These are phyloP conservation scores for Elaphomyces granulatus DNA, from an alignment of 495 filamentous ascomycete genomes.

Conservation along the genomic window DNA sequence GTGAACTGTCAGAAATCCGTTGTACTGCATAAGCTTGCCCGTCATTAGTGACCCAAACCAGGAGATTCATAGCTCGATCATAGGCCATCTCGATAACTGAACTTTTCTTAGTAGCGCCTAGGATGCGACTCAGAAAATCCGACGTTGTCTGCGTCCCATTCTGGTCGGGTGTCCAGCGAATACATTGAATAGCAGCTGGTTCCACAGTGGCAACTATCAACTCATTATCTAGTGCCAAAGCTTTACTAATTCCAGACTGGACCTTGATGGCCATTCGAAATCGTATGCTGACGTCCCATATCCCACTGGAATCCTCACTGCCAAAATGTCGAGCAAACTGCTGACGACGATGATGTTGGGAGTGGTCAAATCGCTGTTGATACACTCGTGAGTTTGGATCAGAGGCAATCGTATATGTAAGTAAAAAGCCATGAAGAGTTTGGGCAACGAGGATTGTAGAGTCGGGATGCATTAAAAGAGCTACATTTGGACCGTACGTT, in stretches of 20 bases:
- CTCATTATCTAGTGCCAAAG: conserved; percentile 85
- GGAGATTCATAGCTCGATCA: conserved; percentile 93
- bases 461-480: conserved; percentile 79
- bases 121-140: conserved; percentile 75
- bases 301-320: conserved; percentile 55
- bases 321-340: conserved; percentile 49
- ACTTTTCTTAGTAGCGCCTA: conserved; percentile 64
- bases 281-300: conserved; percentile 72
- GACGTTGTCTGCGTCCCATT: conserved; percentile 76
- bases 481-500: conserved; percentile 73
- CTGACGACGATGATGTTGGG: conserved; percentile 54
- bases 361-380: conserved; percentile 57
- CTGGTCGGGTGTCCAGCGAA: conserved; percentile 79
- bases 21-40: conserved; percentile 91
- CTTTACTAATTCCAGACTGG: conserved; percentile 80
- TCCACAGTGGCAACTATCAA: conserved; percentile 87
- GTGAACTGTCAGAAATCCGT: conserved; percentile 30
- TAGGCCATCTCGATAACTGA: conserved; percentile 77
- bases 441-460: conserved; percentile 86
- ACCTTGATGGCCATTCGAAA: conserved; percentile 98
- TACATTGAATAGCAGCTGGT: conserved; percentile 89
- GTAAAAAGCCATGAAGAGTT: conserved; percentile 72
- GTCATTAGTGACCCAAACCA: conserved; percentile 83
- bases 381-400: conserved; percentile 75
- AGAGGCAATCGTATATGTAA: conserved; percentile 85